Evolutionary conservation across 1,139 yeast species (phyloP), one percentile per base, ranked within the genome.

Genomic region (Taphrina populina): DNA sequence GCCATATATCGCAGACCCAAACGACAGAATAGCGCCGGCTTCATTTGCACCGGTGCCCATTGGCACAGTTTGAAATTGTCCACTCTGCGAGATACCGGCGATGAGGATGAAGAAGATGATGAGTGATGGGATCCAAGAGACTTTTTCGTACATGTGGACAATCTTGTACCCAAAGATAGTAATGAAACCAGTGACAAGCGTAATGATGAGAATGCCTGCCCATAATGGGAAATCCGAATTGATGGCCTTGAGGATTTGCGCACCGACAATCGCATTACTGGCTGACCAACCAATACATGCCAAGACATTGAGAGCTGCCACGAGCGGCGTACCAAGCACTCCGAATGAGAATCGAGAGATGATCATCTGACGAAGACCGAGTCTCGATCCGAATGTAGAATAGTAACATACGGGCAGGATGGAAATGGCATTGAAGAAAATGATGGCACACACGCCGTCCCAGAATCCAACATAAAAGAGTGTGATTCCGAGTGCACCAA

Each of bases 221-320:
- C 95, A 86, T 39, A 94, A 84, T 40, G 96, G 96, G 61, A 86
- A 75, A 51, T 73, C 73, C 23, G 73, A 72, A 71, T 87, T 86
- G 61, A 88, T 83, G 68, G 85, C 81, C 70, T 84, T 82, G 63
- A 88, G 75, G 66, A 88, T 75, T 69, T 87, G 95, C 21, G 96
- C 95, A 32, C 94, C 82, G 24, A 88, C 84, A 80, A 88, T 86
- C 62, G 88, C 85, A 71, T 88, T 90, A 45, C 88, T 94, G 15
- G 95, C 87, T 70, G 95, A 88, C 96, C 96, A 88, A 62, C 96
- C 96, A 61, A 88, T 79, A 77, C 96, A 87, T 13, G 95, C 94
- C 65, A 88, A 70, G 65, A 83, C 79, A 68, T 88, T 88, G 66
- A 88, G 76, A 40, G 83, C 69, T 15, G 95, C 83, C 66, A 88